Base-by-base conservation (phyloP, 1,284 basidiomycete genomes). In the Sporisorium sorghi region DNA sequence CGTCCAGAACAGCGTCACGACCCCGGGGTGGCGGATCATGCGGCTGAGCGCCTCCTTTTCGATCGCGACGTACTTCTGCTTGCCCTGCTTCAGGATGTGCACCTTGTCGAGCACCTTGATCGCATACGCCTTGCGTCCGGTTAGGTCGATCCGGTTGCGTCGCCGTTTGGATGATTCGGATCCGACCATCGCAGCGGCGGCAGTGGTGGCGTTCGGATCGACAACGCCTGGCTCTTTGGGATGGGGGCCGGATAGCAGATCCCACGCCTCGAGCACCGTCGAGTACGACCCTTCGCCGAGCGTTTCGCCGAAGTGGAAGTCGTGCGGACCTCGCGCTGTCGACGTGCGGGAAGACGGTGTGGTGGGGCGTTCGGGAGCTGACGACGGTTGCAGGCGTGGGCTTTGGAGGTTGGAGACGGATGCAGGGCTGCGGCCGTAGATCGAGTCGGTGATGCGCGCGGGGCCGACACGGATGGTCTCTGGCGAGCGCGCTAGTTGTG, bases 91-190 rank as follows among this genome's bases (percentile, higher is more conserved):
- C 43, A 84, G 74, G 42, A 84, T 84, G 64, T 84, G 83, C 15
- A 83, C 78, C 68, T 84, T 84, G 61, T 84, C 82, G 35, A 83
- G 73, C 12, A 84, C 77, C 53, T 84, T 84, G 62, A 83, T 72
- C 3, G 83, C 83, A 24, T 83, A 84, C 8, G 67, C 77, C 23
- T 74, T 76, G 42, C 64, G 69, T 9, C 72, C 73, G 5, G 43
- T 57, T n/a, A 70, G 32, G 24, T 76, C 63, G 42, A 72, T 58
- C 12, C 54, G 32, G 10, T 47, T 54, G n/a, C 68, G 55, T 39
- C 57, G 54, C 40, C 55, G 51, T 17, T 56, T 43, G 12, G 64
- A 26, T n/a, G 69, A 61, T 10, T 62, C 58, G 21, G 66, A 56
- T 6, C 78, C 78, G 0, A 70, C 73, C 58, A 80, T 75, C 42